Percentiles rank a stretch among this genome's conserved stretches.
Evolutionary conservation across 106 monocot species (phyloP).

Genomic region (Triglochin maritima): DNA sequence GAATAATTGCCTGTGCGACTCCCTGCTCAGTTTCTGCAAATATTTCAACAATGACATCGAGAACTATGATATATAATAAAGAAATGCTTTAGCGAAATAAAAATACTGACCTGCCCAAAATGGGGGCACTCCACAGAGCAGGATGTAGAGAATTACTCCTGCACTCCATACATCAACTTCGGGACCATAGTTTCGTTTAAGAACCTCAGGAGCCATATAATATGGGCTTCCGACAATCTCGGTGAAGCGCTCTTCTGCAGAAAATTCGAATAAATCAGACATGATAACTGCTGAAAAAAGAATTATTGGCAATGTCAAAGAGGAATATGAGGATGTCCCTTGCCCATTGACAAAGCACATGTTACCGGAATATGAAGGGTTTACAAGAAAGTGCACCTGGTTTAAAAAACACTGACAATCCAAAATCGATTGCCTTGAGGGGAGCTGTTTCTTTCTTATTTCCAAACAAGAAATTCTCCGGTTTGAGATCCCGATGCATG

Average conservation of each 20-base stretch:
- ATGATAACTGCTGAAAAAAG: too few species aligned
- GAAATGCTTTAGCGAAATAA: background rate
- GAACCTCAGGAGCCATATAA: constrained; percentile 30
- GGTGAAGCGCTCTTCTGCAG: constrained; percentile 18
- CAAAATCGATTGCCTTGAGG: constrained; percentile 28
- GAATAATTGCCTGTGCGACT: constrained; percentile 24
- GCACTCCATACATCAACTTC: constrained; percentile 34
- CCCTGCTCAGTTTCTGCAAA: constrained; percentile 24
- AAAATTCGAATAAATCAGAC: background rate
- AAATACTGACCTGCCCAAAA: constrained; percentile 24
- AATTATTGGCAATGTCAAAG: too few species aligned
- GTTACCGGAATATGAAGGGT: too few species aligned
- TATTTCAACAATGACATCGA: background rate
- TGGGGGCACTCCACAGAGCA: constrained; percentile 25
- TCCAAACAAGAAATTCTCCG: constrained; percentile 29
- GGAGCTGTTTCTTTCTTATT: constrained; percentile 27
- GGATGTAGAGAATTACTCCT: constrained; percentile 29
- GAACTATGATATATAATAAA: background rate
- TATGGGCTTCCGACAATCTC: constrained; percentile 31
- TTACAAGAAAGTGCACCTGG: constrained; percentile 12
- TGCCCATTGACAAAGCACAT: too few species aligned
- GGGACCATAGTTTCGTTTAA: constrained; percentile 29
- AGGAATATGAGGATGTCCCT: too few species aligned
- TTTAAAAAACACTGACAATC: constrained; percentile 23
- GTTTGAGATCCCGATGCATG: constrained; percentile 30